Evolutionary conservation across 805 yeast genomes (phyloP).

Genomic region (Sugiyamaella lignohabitans): DNA sequence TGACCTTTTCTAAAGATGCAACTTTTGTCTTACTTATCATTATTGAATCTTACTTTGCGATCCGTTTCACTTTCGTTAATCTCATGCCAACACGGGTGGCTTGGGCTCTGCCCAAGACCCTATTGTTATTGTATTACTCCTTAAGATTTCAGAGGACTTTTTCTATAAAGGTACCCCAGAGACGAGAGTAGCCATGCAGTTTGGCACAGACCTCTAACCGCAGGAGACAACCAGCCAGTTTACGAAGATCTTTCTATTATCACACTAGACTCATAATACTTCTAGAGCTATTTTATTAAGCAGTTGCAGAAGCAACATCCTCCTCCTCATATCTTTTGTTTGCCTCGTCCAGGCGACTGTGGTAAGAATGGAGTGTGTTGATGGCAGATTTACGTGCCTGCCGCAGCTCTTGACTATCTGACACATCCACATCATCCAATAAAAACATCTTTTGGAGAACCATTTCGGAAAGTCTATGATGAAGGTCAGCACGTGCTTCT

Average conservation of each 20-base stretch:
- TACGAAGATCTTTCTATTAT: not conserved
- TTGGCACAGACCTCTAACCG: too few relatives aligned
- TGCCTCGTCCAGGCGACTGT: conserved; percentile 25
- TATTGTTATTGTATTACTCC: too few relatives aligned
- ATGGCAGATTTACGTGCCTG: conserved; percentile 29
- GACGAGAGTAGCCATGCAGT: too few relatives aligned
- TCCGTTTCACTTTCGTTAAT: not conserved
- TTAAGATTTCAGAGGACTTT: too few relatives aligned
- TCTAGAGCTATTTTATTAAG: not conserved
- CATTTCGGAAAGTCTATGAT: conserved; percentile 30
- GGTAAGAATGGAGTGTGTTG: conserved; percentile 29
- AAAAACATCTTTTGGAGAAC: conserved; percentile 31
- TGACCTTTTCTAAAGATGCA: conserved; percentile 17
- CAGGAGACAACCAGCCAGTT: too few relatives aligned
- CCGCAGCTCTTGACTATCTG: conserved; percentile 28
- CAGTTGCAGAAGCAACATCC: too few relatives aligned
- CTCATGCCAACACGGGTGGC: too few relatives aligned
- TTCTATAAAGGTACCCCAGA: too few relatives aligned
- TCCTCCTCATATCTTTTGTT: too few relatives aligned
- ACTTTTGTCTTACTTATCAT: too few relatives aligned
- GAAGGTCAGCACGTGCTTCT: conserved; percentile 23
- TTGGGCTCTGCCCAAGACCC: too few relatives aligned
- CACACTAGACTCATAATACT: not conserved
- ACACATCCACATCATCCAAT: conserved; percentile 32
- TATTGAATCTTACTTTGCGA: not conserved